These are phyloP conservation scores for Papiliotrema flavescens DNA, from an alignment of 1,284 basidiomycete genomes.

Conservation along the genomic window DNA sequence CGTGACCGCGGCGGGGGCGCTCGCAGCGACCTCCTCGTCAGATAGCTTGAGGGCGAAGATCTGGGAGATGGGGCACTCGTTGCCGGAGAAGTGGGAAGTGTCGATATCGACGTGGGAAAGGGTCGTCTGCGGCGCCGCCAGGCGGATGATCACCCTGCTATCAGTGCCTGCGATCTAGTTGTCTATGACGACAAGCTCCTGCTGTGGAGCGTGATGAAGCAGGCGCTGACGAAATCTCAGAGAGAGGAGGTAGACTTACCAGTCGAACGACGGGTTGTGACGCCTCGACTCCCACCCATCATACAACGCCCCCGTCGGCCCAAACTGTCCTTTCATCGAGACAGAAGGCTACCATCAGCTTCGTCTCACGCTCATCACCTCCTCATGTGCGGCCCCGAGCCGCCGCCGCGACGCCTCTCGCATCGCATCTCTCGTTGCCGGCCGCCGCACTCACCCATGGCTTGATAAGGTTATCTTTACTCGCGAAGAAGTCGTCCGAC, in stretches of 20 bases:
- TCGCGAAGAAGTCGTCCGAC: conserved; percentile 96
- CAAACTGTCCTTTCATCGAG: conserved; percentile 88
- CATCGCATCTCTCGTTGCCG: no score
- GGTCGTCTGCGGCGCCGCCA: conserved; percentile 69
- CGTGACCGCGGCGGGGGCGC: no score
- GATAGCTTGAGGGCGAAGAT: conserved; percentile 61
- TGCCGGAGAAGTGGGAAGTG: conserved; percentile 93
- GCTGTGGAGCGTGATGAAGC: no score
- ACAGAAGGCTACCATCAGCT: conserved; percentile 56
- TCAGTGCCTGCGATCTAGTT: not conserved
- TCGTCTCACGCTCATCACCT: not conserved
- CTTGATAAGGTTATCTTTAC: conserved; percentile 76
- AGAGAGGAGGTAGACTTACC: conserved; percentile 55
- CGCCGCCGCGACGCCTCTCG: no score
- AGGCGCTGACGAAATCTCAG: no score
- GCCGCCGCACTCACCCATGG: conserved; percentile 59
- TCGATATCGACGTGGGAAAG: conserved; percentile 90
- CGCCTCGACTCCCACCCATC: conserved; percentile 92
- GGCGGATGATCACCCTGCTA: conserved; percentile 78
- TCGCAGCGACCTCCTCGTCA: no score
- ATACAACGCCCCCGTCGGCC: conserved; percentile 89
- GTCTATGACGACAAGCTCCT: no score
- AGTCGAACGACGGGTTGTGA: conserved; percentile 85
- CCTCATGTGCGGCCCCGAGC: no score
- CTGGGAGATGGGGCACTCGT: conserved; percentile 81